These are phyloP conservation scores for Plantago major DNA, from an alignment of 257 asterid genomes.

Conservation along the genomic window DNA sequence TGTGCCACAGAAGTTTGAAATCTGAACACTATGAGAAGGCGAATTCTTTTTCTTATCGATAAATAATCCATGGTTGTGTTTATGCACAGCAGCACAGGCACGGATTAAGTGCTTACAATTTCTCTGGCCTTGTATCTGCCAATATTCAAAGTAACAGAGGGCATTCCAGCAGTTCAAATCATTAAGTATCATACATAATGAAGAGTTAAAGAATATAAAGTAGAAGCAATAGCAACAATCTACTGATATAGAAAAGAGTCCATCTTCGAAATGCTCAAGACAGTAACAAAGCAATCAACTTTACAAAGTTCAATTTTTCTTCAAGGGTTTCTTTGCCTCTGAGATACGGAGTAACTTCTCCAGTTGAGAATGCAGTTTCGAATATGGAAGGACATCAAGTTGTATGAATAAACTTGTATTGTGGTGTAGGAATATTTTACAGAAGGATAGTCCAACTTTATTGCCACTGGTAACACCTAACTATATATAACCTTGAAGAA, in stretches of 20 bases:
- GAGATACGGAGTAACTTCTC: not conserved
- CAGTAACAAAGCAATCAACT: not conserved
- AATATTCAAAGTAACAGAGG: too few species aligned
- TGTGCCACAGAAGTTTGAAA: too few species aligned
- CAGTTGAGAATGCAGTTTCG: not conserved
- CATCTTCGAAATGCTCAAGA: not conserved
- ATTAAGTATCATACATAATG: too few species aligned
- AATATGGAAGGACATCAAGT: not conserved
- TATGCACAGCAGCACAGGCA: too few species aligned
- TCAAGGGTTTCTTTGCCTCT: not conserved
- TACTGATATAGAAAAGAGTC: not conserved
- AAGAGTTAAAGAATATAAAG: too few species aligned
- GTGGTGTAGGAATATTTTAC: not conserved
- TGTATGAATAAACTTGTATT: not conserved
- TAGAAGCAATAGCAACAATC: not conserved
- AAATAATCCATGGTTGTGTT: too few species aligned
- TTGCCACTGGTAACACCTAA: not conserved
- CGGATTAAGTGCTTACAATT: too few species aligned
- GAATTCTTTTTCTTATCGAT: too few species aligned
- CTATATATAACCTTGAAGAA: constrained; percentile 10
- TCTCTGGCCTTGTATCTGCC: too few species aligned
- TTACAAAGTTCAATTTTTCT: not conserved
- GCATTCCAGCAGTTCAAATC: too few species aligned
- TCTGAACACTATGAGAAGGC: too few species aligned
- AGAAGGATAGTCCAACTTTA: not conserved